These are phyloP conservation scores for Teunomyces lycoperdinae DNA, from an alignment of 805 yeast species.

Conservation along the genomic window DNA sequence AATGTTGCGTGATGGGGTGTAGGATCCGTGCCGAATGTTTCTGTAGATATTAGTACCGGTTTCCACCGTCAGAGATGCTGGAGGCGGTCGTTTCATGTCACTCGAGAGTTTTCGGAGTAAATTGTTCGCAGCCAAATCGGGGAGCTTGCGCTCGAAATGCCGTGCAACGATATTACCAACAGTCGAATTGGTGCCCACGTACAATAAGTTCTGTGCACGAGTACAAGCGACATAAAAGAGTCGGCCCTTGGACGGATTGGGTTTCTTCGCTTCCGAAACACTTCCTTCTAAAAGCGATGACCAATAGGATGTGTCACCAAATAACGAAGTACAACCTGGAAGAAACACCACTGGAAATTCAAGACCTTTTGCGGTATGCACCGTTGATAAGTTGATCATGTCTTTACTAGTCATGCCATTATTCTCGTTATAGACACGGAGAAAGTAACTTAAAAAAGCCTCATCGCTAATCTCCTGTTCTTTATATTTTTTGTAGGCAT, in stretches of 20 bases:
- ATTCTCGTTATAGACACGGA: slow-evolving; percentile 40
- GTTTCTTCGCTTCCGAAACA: neutral
- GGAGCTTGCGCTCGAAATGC: neutral
- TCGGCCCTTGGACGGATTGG: slow-evolving; percentile 32
- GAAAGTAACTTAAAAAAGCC: slow-evolving; percentile 37
- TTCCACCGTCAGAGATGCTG: neutral
- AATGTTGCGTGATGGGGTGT: neutral
- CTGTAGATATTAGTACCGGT: neutral
- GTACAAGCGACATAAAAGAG: slow-evolving; percentile 65
- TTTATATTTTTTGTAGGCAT: slow-evolving; percentile 13
- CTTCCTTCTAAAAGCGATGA: neutral
- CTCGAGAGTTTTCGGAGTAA: neutral
- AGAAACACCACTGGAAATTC: slow-evolving; percentile 71
- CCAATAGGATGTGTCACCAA: slow-evolving; percentile 1
- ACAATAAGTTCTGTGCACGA: slow-evolving; percentile 51
- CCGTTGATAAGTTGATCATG: slow-evolving; percentile 57
- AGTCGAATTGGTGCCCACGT: slow-evolving; percentile 20
- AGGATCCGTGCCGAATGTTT: neutral
- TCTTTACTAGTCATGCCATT: slow-evolving; percentile 22
- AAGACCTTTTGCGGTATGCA: slow-evolving; percentile 72
- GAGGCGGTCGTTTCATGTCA: neutral
- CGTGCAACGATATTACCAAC: neutral
- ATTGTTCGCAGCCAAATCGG: slow-evolving; percentile 2
- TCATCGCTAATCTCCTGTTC: slow-evolving; percentile 7
- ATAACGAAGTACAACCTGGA: slow-evolving; percentile 10